Conservation (phyloP, 768 basidiomycete species). For the Saitozyma sp. region DNA sequence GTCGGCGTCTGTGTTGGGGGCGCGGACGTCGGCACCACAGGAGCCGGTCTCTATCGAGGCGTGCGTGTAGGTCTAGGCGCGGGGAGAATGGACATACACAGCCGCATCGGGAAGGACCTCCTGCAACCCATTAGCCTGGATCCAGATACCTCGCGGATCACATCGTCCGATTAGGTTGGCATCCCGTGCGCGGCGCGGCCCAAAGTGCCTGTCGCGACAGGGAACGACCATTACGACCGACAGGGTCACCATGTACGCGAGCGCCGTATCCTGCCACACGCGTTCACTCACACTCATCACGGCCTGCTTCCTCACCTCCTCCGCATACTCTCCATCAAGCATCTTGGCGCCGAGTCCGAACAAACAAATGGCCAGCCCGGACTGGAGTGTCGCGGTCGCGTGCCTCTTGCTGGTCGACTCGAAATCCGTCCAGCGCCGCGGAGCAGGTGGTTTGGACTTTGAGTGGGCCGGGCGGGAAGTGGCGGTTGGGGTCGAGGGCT, state of each 20-base stretch:
- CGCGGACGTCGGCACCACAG: too few relatives aligned
- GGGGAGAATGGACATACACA: slow-evolving; percentile 29
- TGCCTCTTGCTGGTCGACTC: too few relatives aligned
- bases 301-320: slow-evolving; percentile 44
- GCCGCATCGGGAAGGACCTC: slow-evolving; percentile 49
- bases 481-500: too few relatives aligned
- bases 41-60: too few relatives aligned
- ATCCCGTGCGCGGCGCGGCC: background rate
- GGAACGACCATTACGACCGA: background rate
- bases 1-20: too few relatives aligned
- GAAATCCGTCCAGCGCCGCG: too few relatives aligned
- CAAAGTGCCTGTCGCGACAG: background rate
- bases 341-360: slow-evolving; percentile 33
- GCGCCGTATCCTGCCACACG: background rate
- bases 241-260: background rate
- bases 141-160: background rate
- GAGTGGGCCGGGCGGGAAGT: too few relatives aligned
- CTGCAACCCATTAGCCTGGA: slow-evolving; percentile 20
- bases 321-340: slow-evolving; percentile 44
- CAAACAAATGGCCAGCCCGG: slow-evolving; percentile 38
- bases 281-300: slow-evolving; percentile 46
- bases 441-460: too few relatives aligned
- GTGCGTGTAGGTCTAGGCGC: background rate
- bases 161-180: too few relatives aligned
- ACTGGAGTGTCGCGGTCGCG: background rate